These are phyloP conservation scores for Sporothrix pallida DNA, from an alignment of 2,329 filamentous ascomycete genomes.

Conservation along the genomic window DNA sequence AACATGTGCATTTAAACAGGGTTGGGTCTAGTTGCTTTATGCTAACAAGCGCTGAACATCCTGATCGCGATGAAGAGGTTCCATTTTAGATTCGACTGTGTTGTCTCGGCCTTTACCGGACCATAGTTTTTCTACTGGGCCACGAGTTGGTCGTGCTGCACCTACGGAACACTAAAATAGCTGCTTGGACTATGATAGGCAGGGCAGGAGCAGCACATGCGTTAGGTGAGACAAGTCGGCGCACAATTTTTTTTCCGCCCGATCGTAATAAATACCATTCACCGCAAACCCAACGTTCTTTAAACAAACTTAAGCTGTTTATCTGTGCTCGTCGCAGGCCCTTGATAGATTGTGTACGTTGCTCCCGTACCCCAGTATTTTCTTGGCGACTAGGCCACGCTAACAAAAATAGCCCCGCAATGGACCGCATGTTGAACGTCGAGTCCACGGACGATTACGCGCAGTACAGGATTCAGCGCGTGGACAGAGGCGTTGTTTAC, in stretches of 20 bases:
- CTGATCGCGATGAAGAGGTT: too few species aligned
- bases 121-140: too few species aligned
- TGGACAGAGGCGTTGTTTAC: constrained; percentile 6
- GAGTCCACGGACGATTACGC: constrained; percentile 12
- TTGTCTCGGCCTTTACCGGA: too few species aligned
- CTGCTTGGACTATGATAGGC: background rate
- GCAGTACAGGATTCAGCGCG: constrained; percentile 29
- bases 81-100: too few species aligned
- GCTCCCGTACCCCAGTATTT: background rate
- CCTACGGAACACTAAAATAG: constrained; percentile 2
- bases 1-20: too few species aligned
- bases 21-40: too few species aligned
- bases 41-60: too few species aligned
- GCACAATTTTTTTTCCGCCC: constrained; percentile 26
- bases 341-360: constrained; percentile 8
- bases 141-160: background rate
- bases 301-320: background rate
- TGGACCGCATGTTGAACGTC: constrained; percentile 38
- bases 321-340: background rate
- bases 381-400: background rate
- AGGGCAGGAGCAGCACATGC: background rate
- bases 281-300: background rate
- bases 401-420: constrained; percentile 8
- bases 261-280: constrained; percentile 28
- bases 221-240: background rate